These are phyloP conservation scores for Globisporangium megalacanthum DNA, from an alignment of 352 stramenopile genomes.

Conservation along the genomic window DNA sequence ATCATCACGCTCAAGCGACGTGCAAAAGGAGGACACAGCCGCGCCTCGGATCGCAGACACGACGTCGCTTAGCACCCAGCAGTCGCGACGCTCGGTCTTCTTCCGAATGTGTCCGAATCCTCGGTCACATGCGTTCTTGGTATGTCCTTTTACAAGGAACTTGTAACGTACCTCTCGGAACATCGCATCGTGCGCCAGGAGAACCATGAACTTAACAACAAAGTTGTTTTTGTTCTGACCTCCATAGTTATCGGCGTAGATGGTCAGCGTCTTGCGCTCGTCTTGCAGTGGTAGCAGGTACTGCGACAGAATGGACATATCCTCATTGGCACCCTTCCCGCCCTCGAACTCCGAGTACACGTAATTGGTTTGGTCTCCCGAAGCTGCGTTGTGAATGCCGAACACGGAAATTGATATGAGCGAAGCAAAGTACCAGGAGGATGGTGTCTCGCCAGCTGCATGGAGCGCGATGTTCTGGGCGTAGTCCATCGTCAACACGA, in stretches of 20 bases:
- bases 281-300: too few species aligned
- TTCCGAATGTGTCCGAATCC: conserved; percentile 1
- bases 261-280: too few species aligned
- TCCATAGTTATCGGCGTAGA: conserved; percentile 16
- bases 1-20: too few species aligned
- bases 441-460: conserved; percentile 5
- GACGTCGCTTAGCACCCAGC: too few species aligned
- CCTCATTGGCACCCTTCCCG: conserved; percentile 9
- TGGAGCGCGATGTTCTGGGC: conserved; percentile 14
- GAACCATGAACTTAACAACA: conserved; percentile 10
- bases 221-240: conserved; percentile 23
- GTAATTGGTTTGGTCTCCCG: conserved; percentile 10
- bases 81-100: neutral
- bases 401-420: conserved; percentile 13
- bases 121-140: conserved; percentile 13
- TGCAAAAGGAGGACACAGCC: too few species aligned
- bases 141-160: conserved; percentile 14
- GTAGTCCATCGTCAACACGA: conserved; percentile 15
- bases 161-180: conserved; percentile 8
- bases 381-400: conserved; percentile 12
- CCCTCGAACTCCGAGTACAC: conserved; percentile 12
- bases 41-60: too few species aligned
- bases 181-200: conserved; percentile 1
- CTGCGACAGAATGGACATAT: conserved; percentile 14
- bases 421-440: conserved; percentile 21